phyloP scores from a whole-genome alignment of 2,329 filamentous ascomycete species.

The Neonectria hederae region DNA sequence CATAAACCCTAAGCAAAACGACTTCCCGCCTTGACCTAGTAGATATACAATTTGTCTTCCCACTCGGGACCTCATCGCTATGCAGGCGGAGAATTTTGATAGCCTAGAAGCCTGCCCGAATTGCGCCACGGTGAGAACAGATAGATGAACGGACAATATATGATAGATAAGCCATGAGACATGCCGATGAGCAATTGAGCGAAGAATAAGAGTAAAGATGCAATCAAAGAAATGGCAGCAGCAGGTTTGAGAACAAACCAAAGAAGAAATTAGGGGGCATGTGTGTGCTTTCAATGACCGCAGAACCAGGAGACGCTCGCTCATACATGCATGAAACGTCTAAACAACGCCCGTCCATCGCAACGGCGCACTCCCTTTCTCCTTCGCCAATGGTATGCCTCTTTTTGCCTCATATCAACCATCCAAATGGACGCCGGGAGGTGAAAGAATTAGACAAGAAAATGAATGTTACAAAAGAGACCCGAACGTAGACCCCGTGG shows the following conservation, averaged over 20 bases:
- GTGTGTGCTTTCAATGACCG: slow-evolving; percentile 7
- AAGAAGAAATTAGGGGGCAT: not conserved
- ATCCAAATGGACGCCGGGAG: slow-evolving; percentile 5
- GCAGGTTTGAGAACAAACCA: not conserved
- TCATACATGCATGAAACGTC: slow-evolving; percentile 21
- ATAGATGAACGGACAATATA: not conserved
- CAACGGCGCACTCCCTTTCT: slow-evolving; percentile 13
- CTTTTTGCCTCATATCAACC: slow-evolving; percentile 1
- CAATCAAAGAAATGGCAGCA: not conserved
- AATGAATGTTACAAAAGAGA: slow-evolving; percentile 17
- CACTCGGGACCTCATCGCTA: not conserved
- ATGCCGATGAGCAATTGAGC: not conserved
- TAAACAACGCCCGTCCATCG: slow-evolving; percentile 1
- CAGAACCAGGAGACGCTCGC: slow-evolving; percentile 20
- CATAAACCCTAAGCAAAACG: not conserved
- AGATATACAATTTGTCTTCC: not conserved
- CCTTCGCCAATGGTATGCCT: not conserved
- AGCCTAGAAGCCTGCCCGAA: not conserved
- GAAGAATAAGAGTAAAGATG: not conserved
- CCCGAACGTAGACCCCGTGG: slow-evolving; percentile 2
- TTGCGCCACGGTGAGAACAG: not conserved
- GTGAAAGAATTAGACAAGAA: not conserved
- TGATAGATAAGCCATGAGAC: not conserved
- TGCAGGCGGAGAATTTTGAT: not conserved
- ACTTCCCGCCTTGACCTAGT: not conserved